Evolutionary conservation across 176 grass and related monocot species (phyloP).

Genomic region (sorghum (Sorghum bicolor)): Sorghum_bicolor_NCBIv3 NC_012879.2:57559001-57559500

Average conservation of each 20-base stretch:
- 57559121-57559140: conserved; percentile 25
- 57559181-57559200: background rate
- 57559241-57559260: background rate
- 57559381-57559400: background rate
- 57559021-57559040: too few relatives aligned
- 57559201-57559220: conserved; percentile 8
- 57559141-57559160: conserved; percentile 40
- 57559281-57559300: background rate
- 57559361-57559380: background rate
- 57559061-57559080: too few relatives aligned
- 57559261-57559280: background rate
- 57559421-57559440: background rate
- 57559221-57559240: background rate
- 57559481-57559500: background rate
- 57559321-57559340: background rate
- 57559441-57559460: background rate
- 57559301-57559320: background rate
- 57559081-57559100: background rate
- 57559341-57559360: background rate
- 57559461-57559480: background rate
- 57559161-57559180: conserved; percentile 44
- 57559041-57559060: too few relatives aligned
- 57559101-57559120: conserved; percentile 12
- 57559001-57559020: too few relatives aligned
- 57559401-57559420: background rate